Base-by-base conservation (phyloP, 2,329 filamentous ascomycete species). In the Neonectria neomacrospora region DNA sequence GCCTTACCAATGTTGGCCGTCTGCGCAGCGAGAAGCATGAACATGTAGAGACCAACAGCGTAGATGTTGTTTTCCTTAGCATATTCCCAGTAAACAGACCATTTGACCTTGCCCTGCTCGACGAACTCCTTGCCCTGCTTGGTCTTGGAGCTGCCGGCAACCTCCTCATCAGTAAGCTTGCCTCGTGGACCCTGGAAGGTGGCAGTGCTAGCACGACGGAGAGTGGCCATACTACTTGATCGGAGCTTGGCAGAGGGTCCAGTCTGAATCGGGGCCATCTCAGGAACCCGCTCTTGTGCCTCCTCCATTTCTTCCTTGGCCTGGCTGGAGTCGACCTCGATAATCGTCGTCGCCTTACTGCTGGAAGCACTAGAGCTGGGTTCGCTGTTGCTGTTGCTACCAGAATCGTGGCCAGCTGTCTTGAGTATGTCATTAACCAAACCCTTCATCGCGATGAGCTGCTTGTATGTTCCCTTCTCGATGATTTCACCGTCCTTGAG, bases 51-150 rank as follows among this genome's bases (percentile, higher is more conserved):
- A 16, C 80, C 79, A 9, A 99, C 96, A 12, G 96, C 96, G 60
- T 87, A 82, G 16, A 97, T 79, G 77, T 98, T 97, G 82, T 93
- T 97, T 63, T 93, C 93, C 80, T 93, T 97, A 60, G 96, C 96
- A 74, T 99, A 99, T 79, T 97, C 94, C 18, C 85, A 83, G 75
- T 99, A 99, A 28, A 99, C 95, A 72, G 74, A 73, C 94, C 96
- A 98, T 79, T 97, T 98, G 71, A 99, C 96, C 77, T 98, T 97
- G 74, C 96, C 96, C 80, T 99, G 94, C 78, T 99, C 94, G 2
- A 88, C 86, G 69, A 91, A 91, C 78, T 99, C 96, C 79, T 97
- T 96, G 60, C 85, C 86, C 78, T 97, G 94, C 75, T 90, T 93
- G 47, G 91, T 94, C 80, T 93, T 95, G 73, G 90, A 82, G 57